phyloP scores from a whole-genome alignment of 495 filamentous ascomycete species.

The Lasiosphaeria ovina region DNA sequence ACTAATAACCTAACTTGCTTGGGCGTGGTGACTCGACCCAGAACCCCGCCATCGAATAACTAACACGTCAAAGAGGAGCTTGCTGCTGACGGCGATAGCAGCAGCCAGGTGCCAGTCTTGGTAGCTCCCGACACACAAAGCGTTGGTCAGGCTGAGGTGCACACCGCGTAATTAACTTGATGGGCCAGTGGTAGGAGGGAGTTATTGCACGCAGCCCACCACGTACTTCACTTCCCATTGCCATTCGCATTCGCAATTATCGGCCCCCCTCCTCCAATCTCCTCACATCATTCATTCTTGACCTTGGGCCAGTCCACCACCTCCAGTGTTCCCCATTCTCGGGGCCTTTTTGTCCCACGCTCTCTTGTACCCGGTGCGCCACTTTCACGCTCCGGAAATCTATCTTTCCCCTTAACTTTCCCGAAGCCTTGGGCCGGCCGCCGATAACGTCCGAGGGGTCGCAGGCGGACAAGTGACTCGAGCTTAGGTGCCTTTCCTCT shows the following conservation, averaged over 20 bases:
- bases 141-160: constrained; percentile 1
- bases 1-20: constrained; percentile 1
- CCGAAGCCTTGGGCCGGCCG: neutral
- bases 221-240: too few species aligned
- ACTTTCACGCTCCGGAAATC: too few species aligned
- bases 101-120: neutral
- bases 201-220: too few species aligned
- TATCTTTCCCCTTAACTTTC: neutral
- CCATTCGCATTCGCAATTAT: too few species aligned
- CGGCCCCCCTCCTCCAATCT: too few species aligned
- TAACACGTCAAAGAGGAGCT: constrained; percentile 18
- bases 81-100: constrained; percentile 20
- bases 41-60: constrained; percentile 21
- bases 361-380: too few species aligned
- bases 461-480: neutral
- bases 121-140: constrained; percentile 1
- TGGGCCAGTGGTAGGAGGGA: too few species aligned
- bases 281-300: too few species aligned
- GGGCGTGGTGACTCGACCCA: constrained; percentile 3
- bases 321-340: too few species aligned
- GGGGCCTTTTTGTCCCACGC: too few species aligned
- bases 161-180: neutral
- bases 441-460: neutral
- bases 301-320: too few species aligned
- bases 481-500: neutral